A percentile compares a stretch with the other conserved stretches of the same genome.
phyloP scores from a whole-genome alignment of 2,329 filamentous ascomycete species.

The Talaromyces marneffei region DNA sequence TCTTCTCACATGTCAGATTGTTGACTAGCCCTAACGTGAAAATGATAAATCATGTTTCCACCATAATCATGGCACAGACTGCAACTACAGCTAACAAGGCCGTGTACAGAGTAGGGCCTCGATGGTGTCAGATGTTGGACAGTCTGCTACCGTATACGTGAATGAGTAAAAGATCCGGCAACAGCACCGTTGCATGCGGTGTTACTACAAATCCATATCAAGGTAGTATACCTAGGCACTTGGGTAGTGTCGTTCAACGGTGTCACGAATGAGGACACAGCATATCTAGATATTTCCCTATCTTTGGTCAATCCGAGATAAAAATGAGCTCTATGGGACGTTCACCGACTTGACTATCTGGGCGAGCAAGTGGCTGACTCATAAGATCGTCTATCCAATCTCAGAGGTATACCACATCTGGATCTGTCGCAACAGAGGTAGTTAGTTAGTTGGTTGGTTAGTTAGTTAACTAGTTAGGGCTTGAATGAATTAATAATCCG shows the following conservation, averaged over 20 bases:
- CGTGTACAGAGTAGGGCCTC: neutral
- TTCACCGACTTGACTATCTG: neutral
- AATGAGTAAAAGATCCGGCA: neutral
- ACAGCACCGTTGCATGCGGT: neutral
- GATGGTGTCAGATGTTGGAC: neutral
- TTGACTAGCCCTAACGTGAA: neutral
- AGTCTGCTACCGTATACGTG: neutral
- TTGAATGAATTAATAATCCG: conserved; percentile 49
- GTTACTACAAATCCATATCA: neutral
- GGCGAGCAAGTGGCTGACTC: neutral
- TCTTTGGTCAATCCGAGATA: neutral
- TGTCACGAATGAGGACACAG: neutral
- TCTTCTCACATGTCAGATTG: neutral
- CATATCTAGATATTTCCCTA: neutral
- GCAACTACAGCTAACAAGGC: neutral
- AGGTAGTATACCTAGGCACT: neutral
- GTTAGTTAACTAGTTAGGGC: neutral
- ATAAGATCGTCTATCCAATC: neutral
- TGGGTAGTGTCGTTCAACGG: too few relatives aligned
- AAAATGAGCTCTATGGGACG: neutral
- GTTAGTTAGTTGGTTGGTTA: neutral
- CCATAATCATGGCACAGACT: neutral
- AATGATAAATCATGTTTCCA: neutral
- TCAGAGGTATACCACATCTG: neutral
- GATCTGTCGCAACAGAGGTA: neutral